A percentile compares a stretch with the other conserved stretches of the same genome.
phyloP scores from a whole-genome alignment of 768 basidiomycete species.

The Tylopilus sp. region DNA sequence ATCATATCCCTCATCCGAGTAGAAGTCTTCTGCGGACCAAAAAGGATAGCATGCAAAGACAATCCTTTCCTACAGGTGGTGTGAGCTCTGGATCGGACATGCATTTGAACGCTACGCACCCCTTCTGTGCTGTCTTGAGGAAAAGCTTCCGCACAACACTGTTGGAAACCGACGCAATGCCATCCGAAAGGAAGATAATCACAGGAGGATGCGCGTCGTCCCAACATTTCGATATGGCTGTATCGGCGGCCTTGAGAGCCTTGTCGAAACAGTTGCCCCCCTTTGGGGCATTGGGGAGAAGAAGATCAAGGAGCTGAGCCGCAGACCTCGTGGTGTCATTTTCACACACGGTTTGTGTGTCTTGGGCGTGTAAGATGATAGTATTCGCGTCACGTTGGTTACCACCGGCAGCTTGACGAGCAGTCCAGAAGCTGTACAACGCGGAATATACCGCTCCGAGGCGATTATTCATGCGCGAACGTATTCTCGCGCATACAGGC shows the following conservation, averaged over 20 bases:
- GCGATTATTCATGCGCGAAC: conserved; percentile 40
- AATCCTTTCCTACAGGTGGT: conserved; percentile 42
- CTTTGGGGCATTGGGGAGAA: conserved; percentile 33
- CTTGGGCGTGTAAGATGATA: conserved; percentile 43
- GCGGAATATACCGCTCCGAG: conserved; percentile 56
- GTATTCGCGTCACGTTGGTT: conserved; percentile 51
- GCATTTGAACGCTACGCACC: conserved; percentile 33
- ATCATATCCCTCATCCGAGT: conserved; percentile 43
- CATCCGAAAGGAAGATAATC: conserved; percentile 57
- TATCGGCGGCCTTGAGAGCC: conserved; percentile 39
- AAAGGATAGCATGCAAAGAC: conserved; percentile 56
- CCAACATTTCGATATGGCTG: conserved; percentile 43
- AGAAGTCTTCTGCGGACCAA: conserved; percentile 36
- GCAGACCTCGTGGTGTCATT: conserved; percentile 46
- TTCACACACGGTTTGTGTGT: conserved; percentile 24
- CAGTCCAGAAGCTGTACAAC: conserved; percentile 50
- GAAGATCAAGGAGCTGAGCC: conserved; percentile 38
- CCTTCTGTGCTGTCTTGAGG: conserved; percentile 34
- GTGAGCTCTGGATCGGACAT: background rate
- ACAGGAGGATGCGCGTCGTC: conserved; percentile 45
- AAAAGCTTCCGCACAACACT: conserved; percentile 35
- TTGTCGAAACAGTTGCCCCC: conserved; percentile 43
- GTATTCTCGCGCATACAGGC: conserved; percentile 33
- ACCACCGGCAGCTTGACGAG: conserved; percentile 40
- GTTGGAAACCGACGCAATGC: conserved; percentile 40